Base-by-base conservation (phyloP, 2,329 filamentous ascomycete species). In the Aspergillus neotritici region DNA sequence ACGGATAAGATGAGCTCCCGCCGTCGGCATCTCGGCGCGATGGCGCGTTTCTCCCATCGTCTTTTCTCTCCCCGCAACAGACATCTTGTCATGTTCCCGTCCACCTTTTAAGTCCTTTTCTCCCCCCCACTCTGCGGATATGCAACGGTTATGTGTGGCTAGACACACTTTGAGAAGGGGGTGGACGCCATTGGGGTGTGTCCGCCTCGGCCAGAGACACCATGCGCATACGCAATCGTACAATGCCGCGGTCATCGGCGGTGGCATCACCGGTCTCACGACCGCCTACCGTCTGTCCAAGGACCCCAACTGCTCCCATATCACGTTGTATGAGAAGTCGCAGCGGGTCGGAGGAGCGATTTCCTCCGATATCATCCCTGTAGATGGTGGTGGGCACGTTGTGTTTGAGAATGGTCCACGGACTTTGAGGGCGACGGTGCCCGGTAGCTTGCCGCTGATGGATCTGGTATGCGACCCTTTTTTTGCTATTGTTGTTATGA, bases 361-460 rank as follows among this genome's bases (percentile, higher is more conserved):
- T 32, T 71, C 81, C 50, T 88, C 85, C 2, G 76, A 83, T 52
- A 70, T 69, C 39, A 73, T 86, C 10, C 64, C 78, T 1, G 67
- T 74, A 4, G 73, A 76, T 31, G 85, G 80, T 31, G 85, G 80
- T 12, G 73, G 75, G 15, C 67, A 75, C 37, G 77, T 95, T 29
- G 66, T 86, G 21, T 88, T 97, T 57, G 91, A 98, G 69, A 78
- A 80, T 53, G 93, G 91, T 0, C 87, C 93, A 15, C 79, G 91
- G 56, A 87, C 87, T 41, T 68, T 95, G 53, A 76, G 85, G 45
- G 79, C 66, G 51, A 73, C 62, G 51, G 61, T 53, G 47, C 65
- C 75, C 47, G 79, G 83, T 56, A 83, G 84, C 42, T 62, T 84
- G 30, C 72, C 86, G 30, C 78, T 89, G 9, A 78, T 83, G 43